These are phyloP conservation scores for Eurotiales sp. DNA, from an alignment of 2,329 filamentous ascomycete species.

Conservation along the genomic window DNA sequence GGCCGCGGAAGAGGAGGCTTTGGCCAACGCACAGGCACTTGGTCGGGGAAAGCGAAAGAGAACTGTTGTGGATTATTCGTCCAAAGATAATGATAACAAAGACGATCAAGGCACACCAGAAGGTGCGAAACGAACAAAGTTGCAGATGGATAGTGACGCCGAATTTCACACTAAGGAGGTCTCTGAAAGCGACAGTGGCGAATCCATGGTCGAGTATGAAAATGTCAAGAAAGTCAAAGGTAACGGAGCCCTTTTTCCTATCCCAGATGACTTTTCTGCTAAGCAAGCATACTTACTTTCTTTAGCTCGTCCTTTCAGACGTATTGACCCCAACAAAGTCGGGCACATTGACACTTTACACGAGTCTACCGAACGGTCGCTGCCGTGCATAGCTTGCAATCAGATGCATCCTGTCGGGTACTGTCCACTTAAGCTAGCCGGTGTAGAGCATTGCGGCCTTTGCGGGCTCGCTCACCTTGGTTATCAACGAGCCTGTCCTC, in stretches of 20 bases:
- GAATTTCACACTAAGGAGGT: slow-evolving; percentile 30
- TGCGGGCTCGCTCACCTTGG: slow-evolving; percentile 63
- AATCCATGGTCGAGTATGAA: slow-evolving; percentile 19
- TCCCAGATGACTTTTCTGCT: not conserved
- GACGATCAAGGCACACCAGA: slow-evolving; percentile 16
- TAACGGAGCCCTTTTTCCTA: slow-evolving; percentile 6
- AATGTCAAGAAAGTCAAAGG: slow-evolving; percentile 25
- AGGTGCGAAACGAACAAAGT: slow-evolving; percentile 21
- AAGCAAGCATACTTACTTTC: slow-evolving; percentile 6
- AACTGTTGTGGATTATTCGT: slow-evolving; percentile 42
- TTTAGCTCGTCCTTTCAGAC: slow-evolving; percentile 38
- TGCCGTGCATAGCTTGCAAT: slow-evolving; percentile 52
- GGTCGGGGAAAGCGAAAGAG: slow-evolving; percentile 79
- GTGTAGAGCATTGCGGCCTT: slow-evolving; percentile 59
- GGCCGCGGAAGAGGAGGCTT: slow-evolving; percentile 69
- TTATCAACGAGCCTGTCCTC: slow-evolving; percentile 54
- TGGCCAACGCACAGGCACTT: slow-evolving; percentile 66
- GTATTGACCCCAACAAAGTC: slow-evolving; percentile 24
- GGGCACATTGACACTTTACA: not conserved
- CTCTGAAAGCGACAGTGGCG: slow-evolving; percentile 18
- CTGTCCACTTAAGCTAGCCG: slow-evolving; percentile 58
- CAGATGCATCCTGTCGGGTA: slow-evolving; percentile 53
- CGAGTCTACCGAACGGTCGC: not conserved
- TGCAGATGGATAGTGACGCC: slow-evolving; percentile 24
- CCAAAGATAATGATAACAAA: slow-evolving; percentile 16